Percentiles rank a stretch among this genome's conserved stretches.
Evolutionary conservation across 2,329 filamentous ascomycete species (phyloP).

Genomic region (Phaeosphaeria sp.): DNA sequence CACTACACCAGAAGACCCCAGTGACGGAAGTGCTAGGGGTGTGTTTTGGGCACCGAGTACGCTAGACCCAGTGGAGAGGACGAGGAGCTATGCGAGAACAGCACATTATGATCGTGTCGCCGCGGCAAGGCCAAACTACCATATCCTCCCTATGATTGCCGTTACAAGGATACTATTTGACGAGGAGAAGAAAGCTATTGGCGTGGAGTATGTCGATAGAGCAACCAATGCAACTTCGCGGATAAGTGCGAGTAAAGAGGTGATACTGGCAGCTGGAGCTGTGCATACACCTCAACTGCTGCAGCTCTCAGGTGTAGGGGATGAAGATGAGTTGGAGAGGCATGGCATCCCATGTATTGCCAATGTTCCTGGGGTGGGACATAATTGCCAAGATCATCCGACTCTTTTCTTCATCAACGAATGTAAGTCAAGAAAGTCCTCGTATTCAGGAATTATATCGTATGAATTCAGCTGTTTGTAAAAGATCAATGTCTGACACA

Average conservation of each 20-base stretch:
- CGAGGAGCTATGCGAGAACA: slow-evolving; percentile 36
- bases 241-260: slow-evolving; percentile 50
- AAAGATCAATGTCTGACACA: neutral
- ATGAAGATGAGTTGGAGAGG: slow-evolving; percentile 7
- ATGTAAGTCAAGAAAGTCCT: slow-evolving; percentile 12
- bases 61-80: slow-evolving; percentile 36
- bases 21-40: slow-evolving; percentile 35
- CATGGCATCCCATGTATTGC: slow-evolving; percentile 21
- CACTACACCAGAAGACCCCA: slow-evolving; percentile 17
- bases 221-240: slow-evolving; percentile 4
- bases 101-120: slow-evolving; percentile 40
- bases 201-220: slow-evolving; percentile 23
- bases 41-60: slow-evolving; percentile 38
- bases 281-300: slow-evolving; percentile 68
- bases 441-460: neutral
- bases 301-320: slow-evolving; percentile 67
- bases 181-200: slow-evolving; percentile 16
- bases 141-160: slow-evolving; percentile 29
- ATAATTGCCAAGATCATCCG: slow-evolving; percentile 37
- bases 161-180: slow-evolving; percentile 28
- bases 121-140: slow-evolving; percentile 34
- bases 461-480: neutral
- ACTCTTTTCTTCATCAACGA: slow-evolving; percentile 27
- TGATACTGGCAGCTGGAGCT: slow-evolving; percentile 65
- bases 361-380: slow-evolving; percentile 35